These are phyloP conservation scores for Amanita rimosa DNA, from an alignment of 768 basidiomycete species.

Conservation along the genomic window DNA sequence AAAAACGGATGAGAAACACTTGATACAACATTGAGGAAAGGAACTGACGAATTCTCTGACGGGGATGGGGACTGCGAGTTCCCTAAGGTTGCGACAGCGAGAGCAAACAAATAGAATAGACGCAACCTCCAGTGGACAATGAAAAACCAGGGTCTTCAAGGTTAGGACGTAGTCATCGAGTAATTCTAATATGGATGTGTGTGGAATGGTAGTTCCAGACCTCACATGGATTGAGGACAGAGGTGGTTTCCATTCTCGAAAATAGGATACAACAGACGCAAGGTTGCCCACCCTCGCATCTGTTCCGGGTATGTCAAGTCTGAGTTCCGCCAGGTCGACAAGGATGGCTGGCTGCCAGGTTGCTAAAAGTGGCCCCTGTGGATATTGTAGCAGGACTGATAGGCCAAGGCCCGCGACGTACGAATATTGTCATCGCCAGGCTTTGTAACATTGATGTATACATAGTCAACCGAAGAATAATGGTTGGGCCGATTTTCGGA, in stretches of 20 bases:
- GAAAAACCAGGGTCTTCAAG: conserved; percentile 33
- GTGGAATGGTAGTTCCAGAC: conserved; percentile 19
- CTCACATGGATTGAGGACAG: conserved; percentile 31
- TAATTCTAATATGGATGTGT: conserved; percentile 30
- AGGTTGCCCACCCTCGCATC: conserved; percentile 18
- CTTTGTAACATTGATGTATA: conserved; percentile 47
- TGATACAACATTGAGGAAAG: conserved; percentile 1
- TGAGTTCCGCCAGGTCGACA: conserved; percentile 34
- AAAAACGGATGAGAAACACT: background rate
- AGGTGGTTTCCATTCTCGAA: conserved; percentile 20
- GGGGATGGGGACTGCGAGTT: conserved; percentile 40
- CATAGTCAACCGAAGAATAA: conserved; percentile 31
- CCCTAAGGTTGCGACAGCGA: conserved; percentile 33
- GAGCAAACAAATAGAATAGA: conserved; percentile 29
- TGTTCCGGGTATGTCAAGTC: conserved; percentile 36
- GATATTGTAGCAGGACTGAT: background rate
- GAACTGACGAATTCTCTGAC: conserved; percentile 32
- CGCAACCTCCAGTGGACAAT: conserved; percentile 28
- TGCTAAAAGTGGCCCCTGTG: conserved; percentile 9
- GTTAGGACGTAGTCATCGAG: conserved; percentile 28
- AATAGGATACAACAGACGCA: conserved; percentile 20
- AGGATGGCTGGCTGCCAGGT: conserved; percentile 21
- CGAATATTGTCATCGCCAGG: conserved; percentile 50
- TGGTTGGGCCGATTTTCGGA: conserved; percentile 39
- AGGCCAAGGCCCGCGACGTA: conserved; percentile 19